Percentiles rank a stretch among this genome's conserved stretches.
Evolutionary conservation across 768 basidiomycete genomes (phyloP).

Genomic region (Tylopilus felleus): DNA sequence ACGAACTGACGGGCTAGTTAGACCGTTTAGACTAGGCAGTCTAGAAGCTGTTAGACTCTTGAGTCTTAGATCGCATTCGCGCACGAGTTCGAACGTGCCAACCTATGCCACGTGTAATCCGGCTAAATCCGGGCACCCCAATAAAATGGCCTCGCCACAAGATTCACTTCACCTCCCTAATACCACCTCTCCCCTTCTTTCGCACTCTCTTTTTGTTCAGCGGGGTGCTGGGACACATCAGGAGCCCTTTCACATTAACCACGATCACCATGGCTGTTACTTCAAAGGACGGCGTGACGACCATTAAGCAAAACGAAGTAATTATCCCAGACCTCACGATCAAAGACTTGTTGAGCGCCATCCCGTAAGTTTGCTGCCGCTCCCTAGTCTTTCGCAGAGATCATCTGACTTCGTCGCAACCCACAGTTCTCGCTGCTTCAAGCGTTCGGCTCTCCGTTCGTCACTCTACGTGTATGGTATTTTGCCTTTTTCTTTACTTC

Average conservation of each 20-base stretch:
- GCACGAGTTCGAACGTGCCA: too few relatives aligned
- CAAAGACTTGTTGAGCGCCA: conserved; percentile 80
- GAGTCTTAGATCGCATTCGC: too few relatives aligned
- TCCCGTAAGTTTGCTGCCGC: conserved; percentile 58
- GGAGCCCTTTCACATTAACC: conserved; percentile 1
- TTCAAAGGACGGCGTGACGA: conserved; percentile 20
- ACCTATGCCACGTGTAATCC: conserved; percentile 24
- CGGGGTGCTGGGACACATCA: conserved; percentile 4
- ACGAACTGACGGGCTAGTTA: not conserved
- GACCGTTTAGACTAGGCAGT: not conserved
- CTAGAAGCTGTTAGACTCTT: not conserved
- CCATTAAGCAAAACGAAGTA: conserved; percentile 55
- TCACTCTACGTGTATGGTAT: conserved; percentile 68
- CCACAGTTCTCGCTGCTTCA: conserved; percentile 76
- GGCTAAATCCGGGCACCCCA: conserved; percentile 26
- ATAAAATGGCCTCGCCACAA: conserved; percentile 22
- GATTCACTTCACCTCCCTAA: not conserved
- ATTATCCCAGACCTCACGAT: conserved; percentile 81
- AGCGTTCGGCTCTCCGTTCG: conserved; percentile 83
- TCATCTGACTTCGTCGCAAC: not conserved
- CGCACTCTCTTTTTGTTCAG: not conserved
- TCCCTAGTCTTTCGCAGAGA: not conserved
- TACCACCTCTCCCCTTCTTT: not conserved
- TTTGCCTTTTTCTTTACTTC: not conserved
- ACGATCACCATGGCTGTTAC: conserved; percentile 21